These are phyloP conservation scores for Magnusiomyces fungicola DNA, from an alignment of 1,139 yeast species.

Conservation along the genomic window DNA sequence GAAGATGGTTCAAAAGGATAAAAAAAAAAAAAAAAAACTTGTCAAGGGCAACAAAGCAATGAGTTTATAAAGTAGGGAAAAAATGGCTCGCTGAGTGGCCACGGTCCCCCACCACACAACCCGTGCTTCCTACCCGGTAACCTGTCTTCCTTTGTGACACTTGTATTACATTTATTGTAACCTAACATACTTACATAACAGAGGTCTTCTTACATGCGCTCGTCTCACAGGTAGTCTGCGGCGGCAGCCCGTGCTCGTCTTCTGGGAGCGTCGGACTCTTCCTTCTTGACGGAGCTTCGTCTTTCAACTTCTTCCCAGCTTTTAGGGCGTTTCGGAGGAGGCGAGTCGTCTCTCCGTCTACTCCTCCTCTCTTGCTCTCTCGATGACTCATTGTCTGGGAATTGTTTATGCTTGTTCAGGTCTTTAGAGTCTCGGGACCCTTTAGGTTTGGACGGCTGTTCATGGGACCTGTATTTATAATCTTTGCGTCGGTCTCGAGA, in stretches of 20 bases:
- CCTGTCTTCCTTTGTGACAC: too few relatives aligned
- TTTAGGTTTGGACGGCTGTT: too few relatives aligned
- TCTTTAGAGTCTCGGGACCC: too few relatives aligned
- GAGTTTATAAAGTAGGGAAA: neutral
- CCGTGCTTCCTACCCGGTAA: too few relatives aligned
- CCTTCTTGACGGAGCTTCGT: neutral
- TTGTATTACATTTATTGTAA: too few relatives aligned
- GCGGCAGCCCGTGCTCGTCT: slow-evolving; percentile 7
- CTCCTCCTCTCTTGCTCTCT: too few relatives aligned
- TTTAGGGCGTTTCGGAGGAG: neutral
- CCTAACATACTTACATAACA: neutral
- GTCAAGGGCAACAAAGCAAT: neutral
- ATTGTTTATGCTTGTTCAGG: too few relatives aligned
- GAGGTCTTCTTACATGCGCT: slow-evolving; percentile 11
- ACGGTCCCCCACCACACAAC: too few relatives aligned
- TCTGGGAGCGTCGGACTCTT: neutral
- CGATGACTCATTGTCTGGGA: too few relatives aligned
- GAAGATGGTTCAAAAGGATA: neutral
- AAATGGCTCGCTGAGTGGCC: too few relatives aligned
- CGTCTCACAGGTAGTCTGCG: slow-evolving; percentile 4
- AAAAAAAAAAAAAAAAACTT: slow-evolving; percentile 2
- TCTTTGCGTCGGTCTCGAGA: neutral
- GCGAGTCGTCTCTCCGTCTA: slow-evolving; percentile 1
- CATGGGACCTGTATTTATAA: too few relatives aligned
- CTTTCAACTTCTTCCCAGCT: slow-evolving; percentile 4